Evolutionary conservation across 2,329 filamentous ascomycete genomes (phyloP), one percentile per base, ranked within the genome.

Genomic region (Penicillium sp.): DNA sequence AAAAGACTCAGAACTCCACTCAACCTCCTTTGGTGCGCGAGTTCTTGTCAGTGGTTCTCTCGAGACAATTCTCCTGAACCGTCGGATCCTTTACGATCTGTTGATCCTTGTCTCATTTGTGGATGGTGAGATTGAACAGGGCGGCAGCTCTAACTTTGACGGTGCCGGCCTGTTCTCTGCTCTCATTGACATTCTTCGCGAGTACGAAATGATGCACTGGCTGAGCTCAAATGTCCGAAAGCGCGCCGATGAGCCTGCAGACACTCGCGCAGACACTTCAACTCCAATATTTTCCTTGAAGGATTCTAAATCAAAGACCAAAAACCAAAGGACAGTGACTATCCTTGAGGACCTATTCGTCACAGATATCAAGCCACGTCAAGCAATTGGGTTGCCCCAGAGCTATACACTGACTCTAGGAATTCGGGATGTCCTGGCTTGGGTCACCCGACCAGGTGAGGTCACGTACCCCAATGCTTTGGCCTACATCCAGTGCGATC

Each of bases 71-170:
- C 82, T 88, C 49, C 75, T 90, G 29, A 88, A 89, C 56, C 87
- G 86, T 75, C 85, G 85, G 56, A 79, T 94, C 8, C 85, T 95
- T 49, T 85, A 95, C 59, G 91, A 93, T 67, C 84, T 97, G 55
- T 78, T 97, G 2, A 82, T 94, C 2, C 81, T 99, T 6, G 80
- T 96, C 15, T 82, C 94, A 9, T 92, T 97, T 71, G 88, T 97
- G 81, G 89, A 94, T 70, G 87, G 87, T 37, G 90, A 94, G 68
- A 83, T 90, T 51, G 89, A 92, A 55, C 84, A 86, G 61, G 85
- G 88, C 41, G 86, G 90, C 40, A 84, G 89, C 15, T 67, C 89
- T 8, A 83, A 87, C 26, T 87, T 94, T 55, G 85, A 88, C 48
- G 76, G 79, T 1, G 69, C 72, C 15, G 77, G 81, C 44, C 59